Conservation (phyloP, 1,284 basidiomycete species). For the Moesziomyces globuligerus region DNA sequence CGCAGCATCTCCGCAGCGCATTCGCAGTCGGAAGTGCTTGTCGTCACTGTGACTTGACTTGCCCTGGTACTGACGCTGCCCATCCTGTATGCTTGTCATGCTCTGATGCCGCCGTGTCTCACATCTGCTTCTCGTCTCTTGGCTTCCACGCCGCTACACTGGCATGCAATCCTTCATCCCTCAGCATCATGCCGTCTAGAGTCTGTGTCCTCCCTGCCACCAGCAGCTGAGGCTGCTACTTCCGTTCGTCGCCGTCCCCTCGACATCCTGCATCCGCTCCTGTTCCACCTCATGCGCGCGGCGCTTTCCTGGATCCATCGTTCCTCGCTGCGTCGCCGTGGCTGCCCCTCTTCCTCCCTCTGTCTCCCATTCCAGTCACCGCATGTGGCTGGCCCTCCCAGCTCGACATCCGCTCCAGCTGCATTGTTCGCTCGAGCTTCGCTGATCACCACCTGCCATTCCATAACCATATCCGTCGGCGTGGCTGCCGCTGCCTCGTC, state of each 20-base stretch:
- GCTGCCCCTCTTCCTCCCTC: background rate
- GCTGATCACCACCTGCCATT: background rate
- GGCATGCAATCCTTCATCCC: conserved; percentile 8
- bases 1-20: too few species aligned
- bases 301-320: background rate
- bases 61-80: background rate
- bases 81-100: conserved; percentile 10
- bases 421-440: background rate
- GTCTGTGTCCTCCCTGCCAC: background rate
- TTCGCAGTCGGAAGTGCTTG: too few species aligned
- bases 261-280: background rate
- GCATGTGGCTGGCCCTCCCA: background rate
- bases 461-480: background rate
- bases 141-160: conserved; percentile 28
- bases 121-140: conserved; percentile 14
- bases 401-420: background rate
- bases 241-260: background rate
- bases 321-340: background rate
- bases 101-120: conserved; percentile 29
- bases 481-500: too few species aligned
- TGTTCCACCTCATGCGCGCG: background rate
- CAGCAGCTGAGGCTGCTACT: background rate
- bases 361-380: background rate
- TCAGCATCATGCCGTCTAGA: background rate
- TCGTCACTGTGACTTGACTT: background rate